phyloP scores from a whole-genome alignment of 2,329 filamentous ascomycete species.

The Cadophora gregata region DNA sequence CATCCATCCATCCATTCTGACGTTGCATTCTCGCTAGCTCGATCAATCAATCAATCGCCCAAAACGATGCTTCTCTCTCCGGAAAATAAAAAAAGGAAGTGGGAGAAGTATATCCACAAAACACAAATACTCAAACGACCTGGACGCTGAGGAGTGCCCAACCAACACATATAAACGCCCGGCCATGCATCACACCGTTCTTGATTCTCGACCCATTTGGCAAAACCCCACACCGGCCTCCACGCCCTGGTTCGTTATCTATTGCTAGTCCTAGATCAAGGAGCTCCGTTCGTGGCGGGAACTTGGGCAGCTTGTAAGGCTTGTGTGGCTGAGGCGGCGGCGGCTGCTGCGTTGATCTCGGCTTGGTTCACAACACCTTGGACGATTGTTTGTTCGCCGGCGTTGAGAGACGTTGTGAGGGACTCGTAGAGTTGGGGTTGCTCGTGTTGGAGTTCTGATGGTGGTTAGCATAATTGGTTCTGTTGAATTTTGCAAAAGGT shows the following conservation, averaged over 20 bases:
- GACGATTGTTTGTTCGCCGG: slow-evolving; percentile 82
- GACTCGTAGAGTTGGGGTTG: slow-evolving; percentile 88
- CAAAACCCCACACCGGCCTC: not conserved
- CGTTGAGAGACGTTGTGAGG: slow-evolving; percentile 77
- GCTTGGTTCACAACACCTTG: slow-evolving; percentile 69
- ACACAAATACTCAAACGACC: slow-evolving; percentile 11
- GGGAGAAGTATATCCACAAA: slow-evolving; percentile 15
- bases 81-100: slow-evolving; percentile 2
- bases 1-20: not conserved
- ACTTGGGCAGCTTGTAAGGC: slow-evolving; percentile 23
- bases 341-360: slow-evolving; percentile 38
- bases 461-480: slow-evolving; percentile 22
- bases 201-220: slow-evolving; percentile 31
- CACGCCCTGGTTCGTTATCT: slow-evolving; percentile 20
- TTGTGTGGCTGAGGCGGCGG: slow-evolving; percentile 27
- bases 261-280: slow-evolving; percentile 32
- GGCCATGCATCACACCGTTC: slow-evolving; percentile 36
- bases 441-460: slow-evolving; percentile 81
- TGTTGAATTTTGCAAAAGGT: not conserved
- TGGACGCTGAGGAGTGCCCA: slow-evolving; percentile 9
- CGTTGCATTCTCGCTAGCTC: not conserved
- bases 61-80: not conserved
- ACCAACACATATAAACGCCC: slow-evolving; percentile 31
- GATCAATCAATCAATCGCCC: not conserved
- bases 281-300: slow-evolving; percentile 38